These are phyloP conservation scores for Coniochaeta sp. DNA, from an alignment of 2,329 filamentous ascomycete genomes.

Conservation along the genomic window DNA sequence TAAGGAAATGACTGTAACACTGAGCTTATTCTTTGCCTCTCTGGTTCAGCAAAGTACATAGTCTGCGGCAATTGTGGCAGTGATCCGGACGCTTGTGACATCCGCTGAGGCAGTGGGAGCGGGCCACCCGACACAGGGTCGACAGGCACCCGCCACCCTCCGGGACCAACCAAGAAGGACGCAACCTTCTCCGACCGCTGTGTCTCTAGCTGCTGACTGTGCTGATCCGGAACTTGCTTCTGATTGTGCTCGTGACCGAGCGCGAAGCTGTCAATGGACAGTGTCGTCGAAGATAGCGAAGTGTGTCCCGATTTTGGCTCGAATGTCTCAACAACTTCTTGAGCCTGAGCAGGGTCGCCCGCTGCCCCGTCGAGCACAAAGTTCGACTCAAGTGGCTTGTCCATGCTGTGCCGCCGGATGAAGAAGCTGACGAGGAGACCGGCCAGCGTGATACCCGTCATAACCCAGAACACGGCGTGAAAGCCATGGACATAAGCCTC, in stretches of 20 bases:
- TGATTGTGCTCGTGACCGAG: not conserved
- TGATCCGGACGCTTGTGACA: not conserved
- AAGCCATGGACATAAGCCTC: constrained; percentile 16
- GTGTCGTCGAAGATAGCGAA: not conserved
- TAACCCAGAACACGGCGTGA: constrained; percentile 18
- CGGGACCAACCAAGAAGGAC: not conserved
- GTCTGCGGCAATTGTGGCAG: not conserved
- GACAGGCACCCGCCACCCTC: not conserved
- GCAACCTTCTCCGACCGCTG: not conserved
- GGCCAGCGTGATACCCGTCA: constrained; percentile 12
- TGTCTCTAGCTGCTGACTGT: not conserved
- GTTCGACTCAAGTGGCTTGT: constrained; percentile 15
- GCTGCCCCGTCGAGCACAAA: constrained; percentile 14
- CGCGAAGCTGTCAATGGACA: not conserved
- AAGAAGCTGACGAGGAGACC: constrained; percentile 13
- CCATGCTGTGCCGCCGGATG: constrained; percentile 17
- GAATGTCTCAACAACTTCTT: not conserved
- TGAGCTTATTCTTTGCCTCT: not conserved
- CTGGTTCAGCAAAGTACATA: not conserved
- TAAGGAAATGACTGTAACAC: not conserved
- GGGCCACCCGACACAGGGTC: not conserved
- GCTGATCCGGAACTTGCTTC: not conserved
- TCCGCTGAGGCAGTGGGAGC: not conserved
- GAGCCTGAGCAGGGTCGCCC: not conserved
- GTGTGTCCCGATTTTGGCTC: not conserved